These are phyloP conservation scores for Rhizoclosmatium sp. DNA, from an alignment of 192 early-diverging fungal genomes.

Conservation along the genomic window DNA sequence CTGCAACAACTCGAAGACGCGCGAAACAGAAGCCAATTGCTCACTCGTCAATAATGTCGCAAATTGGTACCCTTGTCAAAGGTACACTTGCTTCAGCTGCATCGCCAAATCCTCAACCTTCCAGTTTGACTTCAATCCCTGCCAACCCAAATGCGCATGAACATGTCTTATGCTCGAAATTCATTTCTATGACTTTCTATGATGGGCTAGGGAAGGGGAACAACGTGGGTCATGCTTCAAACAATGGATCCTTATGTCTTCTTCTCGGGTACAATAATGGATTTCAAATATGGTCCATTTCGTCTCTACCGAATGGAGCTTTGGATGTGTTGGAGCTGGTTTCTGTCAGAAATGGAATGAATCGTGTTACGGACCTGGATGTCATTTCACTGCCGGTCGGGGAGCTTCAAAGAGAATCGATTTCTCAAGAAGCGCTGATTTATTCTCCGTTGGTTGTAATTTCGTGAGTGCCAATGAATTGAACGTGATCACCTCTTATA, in stretches of 20 bases:
- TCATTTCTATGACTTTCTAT: background rate
- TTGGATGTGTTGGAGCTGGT: constrained; percentile 59
- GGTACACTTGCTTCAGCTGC: background rate
- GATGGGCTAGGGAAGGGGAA: background rate
- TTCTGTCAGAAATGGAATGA: constrained; percentile 63
- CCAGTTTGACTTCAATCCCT: background rate
- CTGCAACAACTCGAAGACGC: background rate
- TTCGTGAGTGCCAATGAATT: background rate
- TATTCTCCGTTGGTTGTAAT: constrained; percentile 6
- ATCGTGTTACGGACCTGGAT: constrained; percentile 59
- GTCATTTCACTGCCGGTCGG: constrained; percentile 18
- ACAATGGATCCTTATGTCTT: constrained; percentile 55
- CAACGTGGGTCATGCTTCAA: background rate
- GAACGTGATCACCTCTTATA: no score
- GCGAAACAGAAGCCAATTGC: background rate
- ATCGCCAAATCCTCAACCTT: background rate
- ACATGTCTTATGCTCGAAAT: constrained; percentile 13
- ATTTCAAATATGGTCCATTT: constrained; percentile 82
- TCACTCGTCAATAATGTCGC: background rate
- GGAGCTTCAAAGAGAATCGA: constrained; percentile 9
- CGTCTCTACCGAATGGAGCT: constrained; percentile 65
- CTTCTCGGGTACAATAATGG: constrained; percentile 75
- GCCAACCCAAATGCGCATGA: background rate
- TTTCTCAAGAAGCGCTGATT: background rate
- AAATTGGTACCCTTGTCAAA: constrained; percentile 28